Percentiles rank a stretch among this genome's conserved stretches.
These are phyloP conservation scores for Kwoniella shivajii DNA, from an alignment of 1,284 basidiomycete genomes.

Conservation along the genomic window DNA sequence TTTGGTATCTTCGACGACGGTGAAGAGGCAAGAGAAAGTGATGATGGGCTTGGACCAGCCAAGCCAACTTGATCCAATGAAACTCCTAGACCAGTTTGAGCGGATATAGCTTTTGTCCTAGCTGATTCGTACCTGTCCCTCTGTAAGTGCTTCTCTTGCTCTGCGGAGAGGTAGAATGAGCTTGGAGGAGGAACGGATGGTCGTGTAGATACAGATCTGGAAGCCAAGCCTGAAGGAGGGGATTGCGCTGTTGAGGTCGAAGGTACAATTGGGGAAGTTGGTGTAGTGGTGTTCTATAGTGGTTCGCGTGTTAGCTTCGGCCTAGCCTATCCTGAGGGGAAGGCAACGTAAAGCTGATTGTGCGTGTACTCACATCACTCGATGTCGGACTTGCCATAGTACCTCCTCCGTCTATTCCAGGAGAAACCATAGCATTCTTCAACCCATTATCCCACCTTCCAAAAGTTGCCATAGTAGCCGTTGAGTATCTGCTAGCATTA, in stretches of 20 bases:
- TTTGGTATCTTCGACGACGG: not conserved
- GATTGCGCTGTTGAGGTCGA: constrained; percentile 3
- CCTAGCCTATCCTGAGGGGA: not conserved
- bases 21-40: not conserved
- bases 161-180: constrained; percentile 35
- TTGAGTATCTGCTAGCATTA: constrained; percentile 22
- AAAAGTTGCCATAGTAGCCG: constrained; percentile 36
- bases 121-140: constrained; percentile 67
- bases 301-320: not conserved
- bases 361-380: constrained; percentile 8
- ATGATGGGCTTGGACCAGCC: constrained; percentile 22
- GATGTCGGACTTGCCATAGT: not conserved
- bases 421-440: constrained; percentile 7
- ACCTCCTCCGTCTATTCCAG: not conserved
- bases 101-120: constrained; percentile 62
- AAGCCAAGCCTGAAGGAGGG: not conserved
- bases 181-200: constrained; percentile 17
- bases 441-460: constrained; percentile 35
- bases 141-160: constrained; percentile 42
- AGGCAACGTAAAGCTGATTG: not conserved
- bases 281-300: constrained; percentile 7
- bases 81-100: constrained; percentile 42
- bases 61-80: constrained; percentile 40
- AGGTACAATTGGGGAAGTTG: not conserved
- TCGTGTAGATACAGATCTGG: constrained; percentile 1